Base-by-base conservation (phyloP, 306 rosid genomes). In the Prunus davidiana region DNA sequence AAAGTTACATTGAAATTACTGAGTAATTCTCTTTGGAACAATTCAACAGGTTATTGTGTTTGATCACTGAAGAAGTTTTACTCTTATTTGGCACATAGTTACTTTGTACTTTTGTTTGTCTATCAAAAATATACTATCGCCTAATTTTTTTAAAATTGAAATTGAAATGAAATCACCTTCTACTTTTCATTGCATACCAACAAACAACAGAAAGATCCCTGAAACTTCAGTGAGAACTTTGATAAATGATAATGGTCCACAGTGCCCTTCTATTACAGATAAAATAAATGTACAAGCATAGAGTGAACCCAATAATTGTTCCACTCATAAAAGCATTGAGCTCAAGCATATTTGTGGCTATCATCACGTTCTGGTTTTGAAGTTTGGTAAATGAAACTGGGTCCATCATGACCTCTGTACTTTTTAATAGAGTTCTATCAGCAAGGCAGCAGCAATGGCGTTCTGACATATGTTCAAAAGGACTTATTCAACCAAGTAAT, bases 281-380 rank as follows among this genome's bases (percentile, higher is more conserved):
- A 6, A 71, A 41, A 16, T 19, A 61, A 78, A 63, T 56, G 67
- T 71, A 54, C 72, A 72, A 52, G 66, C 46, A 46, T 46, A 2
- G 20, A 30, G 67, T 14, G 67, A 28, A 30, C 30, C 24, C 43
- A 72, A 41, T 28, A 24, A 55, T 55, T 25, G 13, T 41, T 64
- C 72, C 18, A 38, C 19, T 43, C 24, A 28, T 64, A 30, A 28
- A 20, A 32, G 56, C 56, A 62, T 38, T 24, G 52, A 54, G 70
- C 12, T 34, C 71, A 34, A 49, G 20, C 34, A 10, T 61, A 61
- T 22, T 5, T 58, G 64, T 32, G 28, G 63, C 18, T n/a, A 14
- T 57, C 20, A 22, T 72, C 55, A 60, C 43, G 56, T 34, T 32
- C 38, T 12, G 15, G 75, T 20, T 43, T 43, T 28, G 1, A 41